A percentile compares a stretch with the other conserved stretches of the same genome.
Conservation (phyloP, 2,329 filamentous ascomycete genomes). For the Tolypocladium cylindrosporum region DNA sequence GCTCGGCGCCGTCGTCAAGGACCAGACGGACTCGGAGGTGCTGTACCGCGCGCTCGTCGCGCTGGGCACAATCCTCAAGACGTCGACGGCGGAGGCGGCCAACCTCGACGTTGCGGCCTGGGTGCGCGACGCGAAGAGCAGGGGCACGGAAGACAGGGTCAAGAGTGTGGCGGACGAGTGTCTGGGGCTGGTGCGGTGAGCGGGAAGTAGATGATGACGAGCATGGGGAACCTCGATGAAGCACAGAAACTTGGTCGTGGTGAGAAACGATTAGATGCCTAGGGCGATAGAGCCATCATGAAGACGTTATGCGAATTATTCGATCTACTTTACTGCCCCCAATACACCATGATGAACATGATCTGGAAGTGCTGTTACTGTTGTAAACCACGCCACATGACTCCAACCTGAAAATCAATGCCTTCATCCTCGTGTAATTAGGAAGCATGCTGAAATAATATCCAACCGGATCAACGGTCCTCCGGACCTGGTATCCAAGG, state of each 20-base stretch:
- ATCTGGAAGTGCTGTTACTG: background rate
- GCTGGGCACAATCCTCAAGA: constrained; percentile 62
- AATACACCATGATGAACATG: background rate
- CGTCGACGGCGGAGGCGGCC: constrained; percentile 30
- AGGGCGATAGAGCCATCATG: background rate
- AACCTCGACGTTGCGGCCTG: constrained; percentile 29
- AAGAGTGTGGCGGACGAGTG: constrained; percentile 37
- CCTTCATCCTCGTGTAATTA: background rate
- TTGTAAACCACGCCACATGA: background rate
- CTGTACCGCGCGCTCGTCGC: constrained; percentile 76
- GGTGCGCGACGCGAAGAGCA: constrained; percentile 32
- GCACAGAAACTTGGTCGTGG: background rate
- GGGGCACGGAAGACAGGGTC: constrained; percentile 35
- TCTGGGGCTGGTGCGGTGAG: constrained; percentile 18
- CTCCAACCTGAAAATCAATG: background rate
- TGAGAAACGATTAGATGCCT: background rate
- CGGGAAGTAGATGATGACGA: background rate
- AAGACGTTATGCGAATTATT: background rate
- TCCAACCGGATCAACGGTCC: background rate
- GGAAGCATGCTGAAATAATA: background rate
- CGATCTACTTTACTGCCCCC: background rate
- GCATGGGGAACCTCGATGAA: background rate
- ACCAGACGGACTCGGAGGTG: constrained; percentile 69
- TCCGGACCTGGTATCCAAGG: background rate
- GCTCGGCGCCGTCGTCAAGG: constrained; percentile 51